Evolutionary conservation across 768 basidiomycete species (phyloP).

Genomic region (Serendipita indica): DNA sequence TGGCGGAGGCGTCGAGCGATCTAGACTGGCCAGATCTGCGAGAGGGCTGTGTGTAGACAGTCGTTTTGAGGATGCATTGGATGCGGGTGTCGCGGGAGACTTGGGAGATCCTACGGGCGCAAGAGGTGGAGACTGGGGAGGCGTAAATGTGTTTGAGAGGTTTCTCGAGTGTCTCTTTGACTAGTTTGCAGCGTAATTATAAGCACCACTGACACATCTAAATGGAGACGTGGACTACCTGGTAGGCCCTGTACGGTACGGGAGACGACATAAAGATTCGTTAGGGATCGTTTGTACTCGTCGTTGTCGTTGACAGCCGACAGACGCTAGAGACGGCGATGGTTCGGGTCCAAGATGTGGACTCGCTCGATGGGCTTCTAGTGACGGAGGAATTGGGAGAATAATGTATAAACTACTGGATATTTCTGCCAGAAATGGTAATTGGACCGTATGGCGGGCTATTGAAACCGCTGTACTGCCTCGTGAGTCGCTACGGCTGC

Average conservation of each 20-base stretch:
- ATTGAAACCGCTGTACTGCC: too few species aligned
- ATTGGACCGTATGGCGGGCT: too few species aligned
- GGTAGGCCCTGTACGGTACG: constrained; percentile 39
- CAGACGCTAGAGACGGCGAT: too few species aligned
- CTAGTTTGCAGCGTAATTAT: constrained; percentile 18
- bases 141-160: constrained; percentile 19
- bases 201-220: background rate
- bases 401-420: too few species aligned
- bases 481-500: too few species aligned
- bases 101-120: constrained; percentile 8
- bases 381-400: too few species aligned
- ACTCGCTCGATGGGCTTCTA: too few species aligned
- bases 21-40: constrained; percentile 12
- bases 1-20: constrained; percentile 9
- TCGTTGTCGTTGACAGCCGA: too few species aligned
- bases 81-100: constrained; percentile 1
- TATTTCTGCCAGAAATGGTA: too few species aligned
- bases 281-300: too few species aligned
- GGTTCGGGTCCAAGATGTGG: too few species aligned
- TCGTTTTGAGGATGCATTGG: constrained; percentile 6
- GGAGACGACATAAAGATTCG: background rate
- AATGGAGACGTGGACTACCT: constrained; percentile 19
- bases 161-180: constrained; percentile 35
- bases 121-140: constrained; percentile 10
- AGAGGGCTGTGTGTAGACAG: background rate